A percentile compares a stretch with the other conserved stretches of the same genome.
Conservation (phyloP, 495 filamentous ascomycete species). For the Sabuloglossum arenarium region DNA sequence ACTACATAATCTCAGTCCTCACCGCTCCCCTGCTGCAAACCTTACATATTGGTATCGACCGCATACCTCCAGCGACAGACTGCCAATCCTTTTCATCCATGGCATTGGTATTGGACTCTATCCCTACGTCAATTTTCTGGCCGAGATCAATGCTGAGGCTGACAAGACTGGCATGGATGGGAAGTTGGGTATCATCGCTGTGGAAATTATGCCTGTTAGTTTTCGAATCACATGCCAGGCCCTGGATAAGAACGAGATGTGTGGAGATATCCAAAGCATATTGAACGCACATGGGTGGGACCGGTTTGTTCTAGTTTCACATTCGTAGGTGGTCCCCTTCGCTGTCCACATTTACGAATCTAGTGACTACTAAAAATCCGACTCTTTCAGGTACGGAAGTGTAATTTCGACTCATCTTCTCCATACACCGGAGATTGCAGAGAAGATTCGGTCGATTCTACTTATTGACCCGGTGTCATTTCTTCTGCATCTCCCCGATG, state of each 20-base stretch:
- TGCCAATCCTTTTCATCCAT: slow-evolving; percentile 44
- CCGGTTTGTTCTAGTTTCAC: slow-evolving; percentile 30
- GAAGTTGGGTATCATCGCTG: slow-evolving; percentile 37
- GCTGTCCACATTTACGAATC: background rate
- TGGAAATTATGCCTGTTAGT: slow-evolving; percentile 42
- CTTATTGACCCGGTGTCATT: slow-evolving; percentile 47
- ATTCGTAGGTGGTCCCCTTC: slow-evolving; percentile 23
- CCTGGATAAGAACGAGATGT: slow-evolving; percentile 24
- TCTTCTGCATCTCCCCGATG: slow-evolving; percentile 41
- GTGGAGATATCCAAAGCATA: slow-evolving; percentile 28
- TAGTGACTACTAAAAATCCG: background rate
- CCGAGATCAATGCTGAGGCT: slow-evolving; percentile 20
- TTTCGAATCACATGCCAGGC: slow-evolving; percentile 33
- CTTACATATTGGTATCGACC: slow-evolving; percentile 43
- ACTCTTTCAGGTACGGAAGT: slow-evolving; percentile 23
- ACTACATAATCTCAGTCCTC: slow-evolving; percentile 19
- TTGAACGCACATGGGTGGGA: slow-evolving; percentile 30
- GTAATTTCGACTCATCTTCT: slow-evolving; percentile 42
- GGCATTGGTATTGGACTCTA: slow-evolving; percentile 51
- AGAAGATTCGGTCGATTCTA: slow-evolving; percentile 25
- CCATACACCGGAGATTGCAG: slow-evolving; percentile 19
- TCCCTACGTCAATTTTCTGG: slow-evolving; percentile 35
- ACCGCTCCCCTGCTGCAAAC: slow-evolving; percentile 24
- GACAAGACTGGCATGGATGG: slow-evolving; percentile 9
- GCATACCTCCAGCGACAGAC: slow-evolving; percentile 29